A percentile compares a stretch with the other conserved stretches of the same genome.
phyloP scores from a whole-genome alignment of 2,329 filamentous ascomycete species.

The Elsinoe batatas region DNA sequence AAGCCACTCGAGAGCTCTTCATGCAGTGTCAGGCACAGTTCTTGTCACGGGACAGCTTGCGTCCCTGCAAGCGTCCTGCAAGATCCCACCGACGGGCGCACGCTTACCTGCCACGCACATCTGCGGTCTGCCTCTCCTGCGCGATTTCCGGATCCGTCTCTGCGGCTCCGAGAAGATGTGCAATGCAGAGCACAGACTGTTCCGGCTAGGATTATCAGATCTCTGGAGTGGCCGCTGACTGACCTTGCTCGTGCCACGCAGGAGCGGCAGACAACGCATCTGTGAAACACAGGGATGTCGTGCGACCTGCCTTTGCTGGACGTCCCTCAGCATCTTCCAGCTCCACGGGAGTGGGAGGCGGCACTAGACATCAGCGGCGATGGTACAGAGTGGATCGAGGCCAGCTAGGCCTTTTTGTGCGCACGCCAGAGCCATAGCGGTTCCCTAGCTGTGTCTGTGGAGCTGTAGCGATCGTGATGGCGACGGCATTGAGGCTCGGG shows the following conservation, averaged over 20 bases:
- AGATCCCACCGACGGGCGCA: not conserved
- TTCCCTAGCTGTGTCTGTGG: not conserved
- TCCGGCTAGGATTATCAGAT: slow-evolving; percentile 8
- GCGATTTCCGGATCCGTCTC: not conserved
- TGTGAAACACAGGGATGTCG: not conserved
- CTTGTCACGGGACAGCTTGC: slow-evolving; percentile 7
- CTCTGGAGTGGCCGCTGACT: not conserved
- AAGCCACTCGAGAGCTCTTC: slow-evolving; percentile 8
- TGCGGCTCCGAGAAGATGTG: not conserved
- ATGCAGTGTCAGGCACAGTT: slow-evolving; percentile 9
- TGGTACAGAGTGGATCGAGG: not conserved
- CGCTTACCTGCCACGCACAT: not conserved
- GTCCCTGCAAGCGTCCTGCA: slow-evolving; percentile 7
- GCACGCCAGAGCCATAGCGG: not conserved
- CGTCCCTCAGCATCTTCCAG: not conserved
- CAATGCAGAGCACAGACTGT: slow-evolving; percentile 6
- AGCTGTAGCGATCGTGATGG: slow-evolving; percentile 1
- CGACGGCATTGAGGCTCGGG: not conserved
- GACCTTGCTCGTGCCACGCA: not conserved
- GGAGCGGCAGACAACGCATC: not conserved
- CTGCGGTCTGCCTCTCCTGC: not conserved
- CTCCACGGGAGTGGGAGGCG: not conserved
- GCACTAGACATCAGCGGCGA: not conserved
- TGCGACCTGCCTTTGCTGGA: slow-evolving; percentile 6
- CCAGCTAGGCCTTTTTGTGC: not conserved